Percentiles rank a stretch among this genome's conserved stretches.
phyloP scores from a whole-genome alignment of 148 eudicot genomes.

The Bassia scoparia region DNA sequence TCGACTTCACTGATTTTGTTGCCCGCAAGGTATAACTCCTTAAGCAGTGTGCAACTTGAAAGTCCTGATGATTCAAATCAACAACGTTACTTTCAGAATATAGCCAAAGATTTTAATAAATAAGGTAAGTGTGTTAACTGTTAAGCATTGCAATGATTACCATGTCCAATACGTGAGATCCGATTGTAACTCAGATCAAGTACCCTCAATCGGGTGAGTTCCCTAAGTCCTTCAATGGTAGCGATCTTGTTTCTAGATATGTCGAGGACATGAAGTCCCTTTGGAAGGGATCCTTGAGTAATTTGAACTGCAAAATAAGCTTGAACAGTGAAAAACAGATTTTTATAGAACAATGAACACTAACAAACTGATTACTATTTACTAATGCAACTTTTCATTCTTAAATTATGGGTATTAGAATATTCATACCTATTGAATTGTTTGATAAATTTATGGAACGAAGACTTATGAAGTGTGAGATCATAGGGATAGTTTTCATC shows the following conservation, averaged over 20 bases:
- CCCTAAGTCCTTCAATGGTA: constrained; percentile 82
- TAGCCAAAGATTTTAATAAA: neutral
- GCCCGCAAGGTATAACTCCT: constrained; percentile 81
- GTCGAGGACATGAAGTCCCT: constrained; percentile 78
- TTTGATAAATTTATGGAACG: constrained; percentile 82
- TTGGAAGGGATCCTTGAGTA: constrained; percentile 74
- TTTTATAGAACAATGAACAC: neutral
- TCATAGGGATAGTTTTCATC: constrained; percentile 60
- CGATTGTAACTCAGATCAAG: constrained; percentile 84
- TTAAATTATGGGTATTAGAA: neutral
- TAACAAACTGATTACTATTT: neutral
- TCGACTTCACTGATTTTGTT: constrained; percentile 89
- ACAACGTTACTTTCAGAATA: constrained; percentile 7
- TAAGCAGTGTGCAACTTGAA: constrained; percentile 67
- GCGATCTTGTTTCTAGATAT: constrained; percentile 78
- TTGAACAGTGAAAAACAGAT: constrained; percentile 14
- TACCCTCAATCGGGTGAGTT: constrained; percentile 64
- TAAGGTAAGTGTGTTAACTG: neutral
- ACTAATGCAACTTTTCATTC: neutral
- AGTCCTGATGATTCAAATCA: constrained; percentile 47
- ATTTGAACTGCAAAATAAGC: constrained; percentile 52
- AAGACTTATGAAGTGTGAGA: constrained; percentile 68
- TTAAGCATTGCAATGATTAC: constrained; percentile 27
- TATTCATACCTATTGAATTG: constrained; percentile 59
- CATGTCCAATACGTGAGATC: constrained; percentile 83